Percentiles rank a stretch among this genome's conserved stretches.
Evolutionary conservation across 306 rosid species (phyloP).

Genomic region (Fagus crenata): DNA sequence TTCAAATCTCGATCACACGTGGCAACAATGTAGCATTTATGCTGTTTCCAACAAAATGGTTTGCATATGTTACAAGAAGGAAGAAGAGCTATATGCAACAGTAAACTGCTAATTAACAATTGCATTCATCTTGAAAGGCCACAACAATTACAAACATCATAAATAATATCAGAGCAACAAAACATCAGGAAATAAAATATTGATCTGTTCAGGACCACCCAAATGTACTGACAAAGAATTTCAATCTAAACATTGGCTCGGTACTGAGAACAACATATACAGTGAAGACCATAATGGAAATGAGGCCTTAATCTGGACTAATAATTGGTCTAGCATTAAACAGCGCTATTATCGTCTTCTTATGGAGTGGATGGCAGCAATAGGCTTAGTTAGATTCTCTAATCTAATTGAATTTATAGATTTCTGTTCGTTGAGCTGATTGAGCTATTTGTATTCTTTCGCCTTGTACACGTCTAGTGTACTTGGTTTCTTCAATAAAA

Average conservation of each 20-base stretch:
- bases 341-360: too few relatives aligned
- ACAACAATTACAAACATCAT: background rate
- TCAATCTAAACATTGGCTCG: too few relatives aligned
- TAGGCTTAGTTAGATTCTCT: too few relatives aligned
- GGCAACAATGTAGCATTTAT: slow-evolving; percentile 86
- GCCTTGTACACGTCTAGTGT: too few relatives aligned
- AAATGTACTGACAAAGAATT: too few relatives aligned
- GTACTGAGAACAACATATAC: background rate
- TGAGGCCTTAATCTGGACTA: too few relatives aligned
- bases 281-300: slow-evolving; percentile 9
- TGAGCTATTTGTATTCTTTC: too few relatives aligned
- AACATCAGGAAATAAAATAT: background rate
- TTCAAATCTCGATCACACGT: slow-evolving; percentile 93
- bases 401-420: too few relatives aligned
- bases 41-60: slow-evolving; percentile 52
- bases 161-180: background rate
- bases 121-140: background rate
- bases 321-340: too few relatives aligned
- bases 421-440: too few relatives aligned
- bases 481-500: too few relatives aligned
- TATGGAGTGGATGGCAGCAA: too few relatives aligned
- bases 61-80: slow-evolving; percentile 4
- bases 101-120: background rate
- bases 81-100: slow-evolving; percentile 16
- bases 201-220: background rate